Evolutionary conservation across 2,329 filamentous ascomycete species (phyloP).

Genomic region (Fusarium veterinarium): DNA sequence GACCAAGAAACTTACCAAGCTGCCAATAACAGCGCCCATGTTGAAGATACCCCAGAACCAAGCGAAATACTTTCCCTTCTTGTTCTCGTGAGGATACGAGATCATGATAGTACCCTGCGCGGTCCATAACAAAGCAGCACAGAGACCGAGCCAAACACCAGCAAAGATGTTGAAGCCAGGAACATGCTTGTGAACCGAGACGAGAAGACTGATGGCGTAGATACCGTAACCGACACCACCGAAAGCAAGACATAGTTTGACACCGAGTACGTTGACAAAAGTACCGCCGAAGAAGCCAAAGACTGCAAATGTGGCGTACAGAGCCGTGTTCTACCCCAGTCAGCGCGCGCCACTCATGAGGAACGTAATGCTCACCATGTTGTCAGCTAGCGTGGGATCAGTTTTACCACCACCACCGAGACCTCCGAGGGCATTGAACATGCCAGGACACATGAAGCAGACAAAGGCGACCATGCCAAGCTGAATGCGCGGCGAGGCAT

Average conservation of each 20-base stretch:
- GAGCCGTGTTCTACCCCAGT: constrained; percentile 59
- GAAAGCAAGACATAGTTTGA: constrained; percentile 73
- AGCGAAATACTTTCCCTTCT: constrained; percentile 89
- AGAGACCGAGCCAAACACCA: constrained; percentile 80
- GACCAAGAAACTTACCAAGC: constrained; percentile 57
- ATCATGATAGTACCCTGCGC: constrained; percentile 90
- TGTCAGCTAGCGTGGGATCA: constrained; percentile 58
- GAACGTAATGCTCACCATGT: constrained; percentile 41
- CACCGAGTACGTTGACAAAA: constrained; percentile 79
- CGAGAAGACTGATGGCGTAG: constrained; percentile 74
- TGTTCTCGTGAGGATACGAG: constrained; percentile 82
- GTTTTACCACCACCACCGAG: constrained; percentile 69
- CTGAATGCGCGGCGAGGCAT: constrained; percentile 78
- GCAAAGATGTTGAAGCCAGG: constrained; percentile 68
- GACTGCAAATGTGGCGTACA: constrained; percentile 77
- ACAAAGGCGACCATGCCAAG: constrained; percentile 71
- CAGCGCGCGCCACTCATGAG: not conserved
- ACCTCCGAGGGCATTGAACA: constrained; percentile 76
- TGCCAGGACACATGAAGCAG: constrained; percentile 74
- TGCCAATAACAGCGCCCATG: constrained; percentile 87
- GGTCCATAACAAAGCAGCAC: constrained; percentile 83
- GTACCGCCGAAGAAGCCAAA: constrained; percentile 78
- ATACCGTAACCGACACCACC: constrained; percentile 81
- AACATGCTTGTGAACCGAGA: constrained; percentile 72
- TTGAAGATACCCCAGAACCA: constrained; percentile 98